Percentiles rank a stretch among this genome's conserved stretches.
Evolutionary conservation across 352 stramenopile genomes (phyloP).

Genomic region (Phytopythium litorale): DNA sequence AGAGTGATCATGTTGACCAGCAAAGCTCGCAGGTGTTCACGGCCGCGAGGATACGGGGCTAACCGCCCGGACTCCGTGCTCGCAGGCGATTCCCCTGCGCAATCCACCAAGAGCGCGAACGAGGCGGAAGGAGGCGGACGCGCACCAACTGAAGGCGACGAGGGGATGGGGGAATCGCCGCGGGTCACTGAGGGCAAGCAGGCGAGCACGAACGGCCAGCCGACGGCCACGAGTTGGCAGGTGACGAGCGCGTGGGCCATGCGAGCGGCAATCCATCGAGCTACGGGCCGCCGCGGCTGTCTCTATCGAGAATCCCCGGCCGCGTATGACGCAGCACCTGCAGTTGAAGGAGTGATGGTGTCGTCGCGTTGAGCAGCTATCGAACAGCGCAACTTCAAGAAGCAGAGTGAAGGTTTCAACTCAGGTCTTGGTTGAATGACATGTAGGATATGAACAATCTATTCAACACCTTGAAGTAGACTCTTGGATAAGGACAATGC

Average conservation of each 20-base stretch:
- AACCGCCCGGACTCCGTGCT: background rate
- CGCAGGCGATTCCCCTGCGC: background rate
- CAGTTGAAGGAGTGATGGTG: background rate
- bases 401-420: background rate
- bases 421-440: background rate
- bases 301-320: constrained; percentile 1
- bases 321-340: background rate
- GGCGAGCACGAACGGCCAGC: background rate
- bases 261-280: background rate
- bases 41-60: background rate
- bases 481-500: too few species aligned
- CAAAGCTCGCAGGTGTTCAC: background rate
- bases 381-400: background rate
- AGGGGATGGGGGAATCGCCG: background rate
- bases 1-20: background rate
- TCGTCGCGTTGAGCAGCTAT: background rate
- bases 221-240: background rate
- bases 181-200: background rate
- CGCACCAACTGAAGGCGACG: background rate
- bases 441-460: background rate
- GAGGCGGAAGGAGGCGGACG: background rate
- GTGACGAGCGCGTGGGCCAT: background rate
- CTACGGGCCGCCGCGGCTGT: background rate
- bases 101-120: background rate
- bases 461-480: too few species aligned